Conservation (phyloP, 495 filamentous ascomycete genomes). For the Echria macrotheca region DNA sequence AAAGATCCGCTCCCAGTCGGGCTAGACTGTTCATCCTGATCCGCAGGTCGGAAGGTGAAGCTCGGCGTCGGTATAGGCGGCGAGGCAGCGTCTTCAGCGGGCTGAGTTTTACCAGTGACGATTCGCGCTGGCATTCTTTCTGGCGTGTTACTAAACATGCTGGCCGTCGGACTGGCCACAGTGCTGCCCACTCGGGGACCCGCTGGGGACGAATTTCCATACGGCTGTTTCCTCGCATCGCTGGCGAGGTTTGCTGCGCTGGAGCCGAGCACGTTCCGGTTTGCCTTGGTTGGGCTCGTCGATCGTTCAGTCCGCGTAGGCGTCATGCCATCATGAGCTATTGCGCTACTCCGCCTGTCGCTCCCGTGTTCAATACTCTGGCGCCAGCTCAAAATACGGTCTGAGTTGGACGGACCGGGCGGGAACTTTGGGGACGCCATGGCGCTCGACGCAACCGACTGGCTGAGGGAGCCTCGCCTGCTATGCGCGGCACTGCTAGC, state of each 20-base stretch:
- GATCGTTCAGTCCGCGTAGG: conserved; percentile 43
- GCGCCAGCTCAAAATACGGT: conserved; percentile 89
- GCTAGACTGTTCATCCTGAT: conserved; percentile 25
- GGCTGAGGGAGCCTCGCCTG: conserved; percentile 47
- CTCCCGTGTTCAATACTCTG: conserved; percentile 57
- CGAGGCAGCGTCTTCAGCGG: no score
- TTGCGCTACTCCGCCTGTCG: conserved; percentile 27
- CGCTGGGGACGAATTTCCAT: conserved; percentile 24
- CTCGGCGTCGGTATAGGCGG: conserved; percentile 32
- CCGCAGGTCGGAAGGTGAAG: conserved; percentile 35
- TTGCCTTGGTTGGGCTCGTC: conserved; percentile 42
- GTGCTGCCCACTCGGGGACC: conserved; percentile 17
- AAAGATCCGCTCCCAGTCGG: conserved; percentile 27
- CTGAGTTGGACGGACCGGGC: conserved; percentile 45
- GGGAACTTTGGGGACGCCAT: conserved; percentile 40
- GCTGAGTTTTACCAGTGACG: no score
- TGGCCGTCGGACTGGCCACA: conserved; percentile 23
- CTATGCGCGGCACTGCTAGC: conserved; percentile 46
- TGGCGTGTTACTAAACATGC: conserved; percentile 20
- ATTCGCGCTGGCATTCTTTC: conserved; percentile 10
- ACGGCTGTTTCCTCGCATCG: conserved; percentile 37
- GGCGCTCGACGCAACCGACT: conserved; percentile 11
- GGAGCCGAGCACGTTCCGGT: conserved; percentile 26
- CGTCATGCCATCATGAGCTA: conserved; percentile 24
- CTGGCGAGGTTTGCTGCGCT: conserved; percentile 35